These are phyloP conservation scores for Bifiguratus adelaidae DNA, from an alignment of 192 early-diverging fungal genomes.

Conservation along the genomic window DNA sequence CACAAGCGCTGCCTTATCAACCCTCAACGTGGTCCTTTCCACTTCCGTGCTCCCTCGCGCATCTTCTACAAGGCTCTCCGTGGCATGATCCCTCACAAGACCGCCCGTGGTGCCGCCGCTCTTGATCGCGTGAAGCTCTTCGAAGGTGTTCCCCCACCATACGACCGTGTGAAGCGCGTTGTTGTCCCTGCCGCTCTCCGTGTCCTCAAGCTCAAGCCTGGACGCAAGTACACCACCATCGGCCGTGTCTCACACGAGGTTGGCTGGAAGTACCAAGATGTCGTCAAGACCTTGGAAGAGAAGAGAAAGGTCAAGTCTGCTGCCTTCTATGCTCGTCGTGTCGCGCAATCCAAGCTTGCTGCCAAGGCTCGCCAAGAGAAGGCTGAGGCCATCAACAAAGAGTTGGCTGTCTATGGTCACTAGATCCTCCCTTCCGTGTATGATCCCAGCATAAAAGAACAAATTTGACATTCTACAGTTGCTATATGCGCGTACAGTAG, in stretches of 20 bases:
- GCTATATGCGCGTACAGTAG: too few relatives aligned
- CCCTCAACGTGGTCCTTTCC: conserved; percentile 94
- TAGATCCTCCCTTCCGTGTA: conserved; percentile 5
- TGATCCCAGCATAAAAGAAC: too few relatives aligned
- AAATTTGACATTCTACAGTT: too few relatives aligned
- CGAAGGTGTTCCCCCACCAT: conserved; percentile 96
- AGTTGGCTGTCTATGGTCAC: conserved; percentile 55
- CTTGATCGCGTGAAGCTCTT: conserved; percentile 98
- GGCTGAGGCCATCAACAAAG: conserved; percentile 41
- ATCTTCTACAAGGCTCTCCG: conserved; percentile 96
- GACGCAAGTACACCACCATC: conserved; percentile 95
- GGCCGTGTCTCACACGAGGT: conserved; percentile 91
- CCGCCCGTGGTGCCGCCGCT: conserved; percentile 93
- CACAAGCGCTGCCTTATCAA: conserved; percentile 97
- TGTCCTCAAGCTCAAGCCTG: conserved; percentile 92
- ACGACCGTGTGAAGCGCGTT: conserved; percentile 94
- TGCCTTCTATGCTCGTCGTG: conserved; percentile 80
- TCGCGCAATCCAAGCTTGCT: conserved; percentile 47
- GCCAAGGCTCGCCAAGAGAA: conserved; percentile 28
- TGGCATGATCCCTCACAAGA: conserved; percentile 99
- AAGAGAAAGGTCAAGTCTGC: conserved; percentile 94
- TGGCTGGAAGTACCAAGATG: conserved; percentile 99
- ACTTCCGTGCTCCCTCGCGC: conserved; percentile 95
- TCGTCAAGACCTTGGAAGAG: conserved; percentile 93
- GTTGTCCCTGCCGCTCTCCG: conserved; percentile 96